These are phyloP conservation scores for Rhododendron griersonianum DNA, from an alignment of 148 eudicot genomes.

Conservation along the genomic window DNA sequence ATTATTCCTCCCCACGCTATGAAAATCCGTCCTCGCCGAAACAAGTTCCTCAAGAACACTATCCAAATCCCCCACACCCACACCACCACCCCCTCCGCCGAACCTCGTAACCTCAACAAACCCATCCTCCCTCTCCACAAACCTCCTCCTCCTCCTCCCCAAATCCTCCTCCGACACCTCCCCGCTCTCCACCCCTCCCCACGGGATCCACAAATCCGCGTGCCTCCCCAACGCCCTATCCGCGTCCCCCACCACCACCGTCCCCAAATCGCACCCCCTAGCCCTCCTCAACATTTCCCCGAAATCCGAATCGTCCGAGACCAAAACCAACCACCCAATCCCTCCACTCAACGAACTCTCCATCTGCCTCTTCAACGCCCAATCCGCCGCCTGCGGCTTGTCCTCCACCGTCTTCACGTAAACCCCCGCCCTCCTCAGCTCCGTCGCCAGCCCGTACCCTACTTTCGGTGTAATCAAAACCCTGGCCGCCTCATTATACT, in stretches of 20 bases:
- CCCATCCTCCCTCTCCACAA: conserved; percentile 23
- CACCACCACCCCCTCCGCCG: conserved; percentile 21
- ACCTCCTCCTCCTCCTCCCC: conserved; percentile 30
- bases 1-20: conserved; percentile 29
- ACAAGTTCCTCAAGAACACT: conserved; percentile 49
- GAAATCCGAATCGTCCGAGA: conserved; percentile 91
- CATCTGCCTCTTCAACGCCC: conserved; percentile 85
- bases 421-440: conserved; percentile 84
- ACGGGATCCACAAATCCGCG: conserved; percentile 85
- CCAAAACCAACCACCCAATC: conserved; percentile 72
- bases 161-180: conserved; percentile 68
- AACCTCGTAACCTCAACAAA: conserved; percentile 36
- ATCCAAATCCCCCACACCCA: conserved; percentile 27
- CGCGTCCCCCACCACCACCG: conserved; percentile 81
- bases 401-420: conserved; percentile 83
- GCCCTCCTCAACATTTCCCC: conserved; percentile 77
- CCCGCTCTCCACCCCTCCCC: conserved; percentile 73
- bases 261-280: conserved; percentile 73
- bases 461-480: conserved; percentile 52
- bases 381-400: conserved; percentile 95
- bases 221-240: conserved; percentile 67
- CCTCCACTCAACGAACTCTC: conserved; percentile 67
- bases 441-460: conserved; percentile 70
- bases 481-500: conserved; percentile 73
- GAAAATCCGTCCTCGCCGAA: conserved; percentile 21